A percentile compares a stretch with the other conserved stretches of the same genome.
Conservation (phyloP, 768 basidiomycete species). For the Lenzites betulinus region DNA sequence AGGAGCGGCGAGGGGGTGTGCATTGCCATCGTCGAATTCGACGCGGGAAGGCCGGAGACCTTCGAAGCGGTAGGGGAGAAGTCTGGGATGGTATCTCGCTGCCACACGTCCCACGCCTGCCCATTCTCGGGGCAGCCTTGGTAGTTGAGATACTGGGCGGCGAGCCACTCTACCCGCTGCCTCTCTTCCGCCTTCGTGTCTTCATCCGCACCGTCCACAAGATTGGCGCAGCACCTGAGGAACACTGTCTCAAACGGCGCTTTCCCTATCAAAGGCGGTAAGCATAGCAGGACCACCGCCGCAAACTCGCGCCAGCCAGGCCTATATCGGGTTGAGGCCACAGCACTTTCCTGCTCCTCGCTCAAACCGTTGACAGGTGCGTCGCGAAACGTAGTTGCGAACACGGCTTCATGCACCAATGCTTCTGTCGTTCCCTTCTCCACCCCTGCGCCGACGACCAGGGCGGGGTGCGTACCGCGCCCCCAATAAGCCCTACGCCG, state of each 20-base stretch:
- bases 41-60: slow-evolving; percentile 39
- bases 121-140: slow-evolving; percentile 55
- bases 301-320: slow-evolving; percentile 65
- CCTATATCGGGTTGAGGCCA: slow-evolving; percentile 22
- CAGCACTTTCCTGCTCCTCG: slow-evolving; percentile 11
- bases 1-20: slow-evolving; percentile 50
- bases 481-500: slow-evolving; percentile 81
- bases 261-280: slow-evolving; percentile 59
- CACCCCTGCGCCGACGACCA: slow-evolving; percentile 50
- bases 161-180: slow-evolving; percentile 62
- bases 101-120: slow-evolving; percentile 60
- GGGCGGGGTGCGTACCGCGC: slow-evolving; percentile 69
- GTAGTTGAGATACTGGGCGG: slow-evolving; percentile 61
- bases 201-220: slow-evolving; percentile 57
- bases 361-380: slow-evolving; percentile 1
- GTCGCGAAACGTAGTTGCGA: slow-evolving; percentile 63
- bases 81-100: slow-evolving; percentile 51
- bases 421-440: slow-evolving; percentile 77
- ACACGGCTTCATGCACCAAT: slow-evolving; percentile 78
- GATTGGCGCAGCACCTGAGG: slow-evolving; percentile 61
- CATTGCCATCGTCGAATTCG: slow-evolving; percentile 56
- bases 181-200: slow-evolving; percentile 40
- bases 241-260: slow-evolving; percentile 71
- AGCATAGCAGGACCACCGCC: slow-evolving; percentile 56
- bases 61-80: slow-evolving; percentile 23